Conservation (phyloP, 306 rosid species). For the Coriaria nepalensis region DNA sequence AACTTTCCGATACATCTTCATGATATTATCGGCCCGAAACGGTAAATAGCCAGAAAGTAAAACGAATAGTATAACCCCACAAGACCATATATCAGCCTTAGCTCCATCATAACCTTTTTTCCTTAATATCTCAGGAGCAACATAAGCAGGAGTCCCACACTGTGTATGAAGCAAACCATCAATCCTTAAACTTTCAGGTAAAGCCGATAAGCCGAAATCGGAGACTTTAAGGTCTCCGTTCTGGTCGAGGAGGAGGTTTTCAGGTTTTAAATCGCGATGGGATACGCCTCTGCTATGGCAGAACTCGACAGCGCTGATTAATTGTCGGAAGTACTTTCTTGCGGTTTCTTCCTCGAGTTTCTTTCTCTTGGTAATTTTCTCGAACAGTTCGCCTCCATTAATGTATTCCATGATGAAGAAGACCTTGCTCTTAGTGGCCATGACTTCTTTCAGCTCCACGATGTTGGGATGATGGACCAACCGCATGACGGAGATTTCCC, state of each 20-base stretch:
- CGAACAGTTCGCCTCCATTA: conserved; percentile 53
- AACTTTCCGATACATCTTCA: conserved; percentile 45
- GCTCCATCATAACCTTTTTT: conserved; percentile 75
- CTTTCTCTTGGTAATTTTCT: conserved; percentile 38
- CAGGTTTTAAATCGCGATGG: conserved; percentile 76
- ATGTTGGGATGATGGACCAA: conserved; percentile 61
- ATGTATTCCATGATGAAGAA: conserved; percentile 62
- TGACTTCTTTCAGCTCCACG: conserved; percentile 68
- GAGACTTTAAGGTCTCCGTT: conserved; percentile 61
- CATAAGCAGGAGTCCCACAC: conserved; percentile 81
- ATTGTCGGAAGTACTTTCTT: conserved; percentile 55
- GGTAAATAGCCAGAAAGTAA: conserved; percentile 55
- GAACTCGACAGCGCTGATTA: conserved; percentile 54
- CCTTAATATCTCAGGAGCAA: conserved; percentile 71
- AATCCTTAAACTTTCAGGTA: conserved; percentile 50
- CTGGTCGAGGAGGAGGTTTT: conserved; percentile 55
- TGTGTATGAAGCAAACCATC: conserved; percentile 73
- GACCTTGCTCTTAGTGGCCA: conserved; percentile 67
- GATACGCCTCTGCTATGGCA: conserved; percentile 80
- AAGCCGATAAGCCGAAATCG: conserved; percentile 64
- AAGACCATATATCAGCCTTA: conserved; percentile 73
- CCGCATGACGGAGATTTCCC: conserved; percentile 65
- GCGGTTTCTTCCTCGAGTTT: conserved; percentile 40
- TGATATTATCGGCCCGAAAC: conserved; percentile 52
- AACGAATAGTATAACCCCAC: conserved; percentile 60